A percentile compares a stretch with the other conserved stretches of the same genome.
These are phyloP conservation scores for Mytilinidion resinicola DNA, from an alignment of 495 filamentous ascomycete genomes.

Conservation along the genomic window DNA sequence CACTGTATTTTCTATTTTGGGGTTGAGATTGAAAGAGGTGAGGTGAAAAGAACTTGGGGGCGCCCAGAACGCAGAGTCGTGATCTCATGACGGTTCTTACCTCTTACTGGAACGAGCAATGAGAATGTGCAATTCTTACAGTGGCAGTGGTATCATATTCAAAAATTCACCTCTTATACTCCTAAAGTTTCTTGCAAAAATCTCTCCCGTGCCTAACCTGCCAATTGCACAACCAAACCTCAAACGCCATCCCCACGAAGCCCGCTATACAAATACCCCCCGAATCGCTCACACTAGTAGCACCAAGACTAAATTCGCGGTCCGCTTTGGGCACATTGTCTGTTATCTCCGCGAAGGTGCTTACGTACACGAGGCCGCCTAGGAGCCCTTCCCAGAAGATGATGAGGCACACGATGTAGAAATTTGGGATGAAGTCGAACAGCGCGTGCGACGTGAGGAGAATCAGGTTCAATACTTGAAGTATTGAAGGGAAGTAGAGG, in stretches of 20 bases:
- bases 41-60: neutral
- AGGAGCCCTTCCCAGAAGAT: slow-evolving; percentile 96
- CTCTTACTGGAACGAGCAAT: neutral
- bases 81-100: neutral
- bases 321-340: slow-evolving; percentile 69
- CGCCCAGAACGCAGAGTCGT: neutral
- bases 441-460: slow-evolving; percentile 70
- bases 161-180: neutral
- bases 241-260: slow-evolving; percentile 77
- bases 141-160: neutral
- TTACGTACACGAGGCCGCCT: slow-evolving; percentile 88
- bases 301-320: slow-evolving; percentile 82
- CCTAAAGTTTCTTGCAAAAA: slow-evolving; percentile 51
- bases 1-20: too few species aligned
- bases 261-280: slow-evolving; percentile 86
- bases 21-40: too few species aligned
- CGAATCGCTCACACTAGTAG: slow-evolving; percentile 87
- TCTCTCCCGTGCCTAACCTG: slow-evolving; percentile 71
- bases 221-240: slow-evolving; percentile 73
- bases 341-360: slow-evolving; percentile 87
- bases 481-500: slow-evolving; percentile 75
- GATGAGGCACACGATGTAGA: slow-evolving; percentile 74
- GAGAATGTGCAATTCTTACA: neutral
- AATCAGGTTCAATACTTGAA: slow-evolving; percentile 73
- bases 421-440: slow-evolving; percentile 69